Evolutionary conservation across 192 early-diverging fungal genomes (phyloP).

Genomic region (Backusella psychrophila): DNA sequence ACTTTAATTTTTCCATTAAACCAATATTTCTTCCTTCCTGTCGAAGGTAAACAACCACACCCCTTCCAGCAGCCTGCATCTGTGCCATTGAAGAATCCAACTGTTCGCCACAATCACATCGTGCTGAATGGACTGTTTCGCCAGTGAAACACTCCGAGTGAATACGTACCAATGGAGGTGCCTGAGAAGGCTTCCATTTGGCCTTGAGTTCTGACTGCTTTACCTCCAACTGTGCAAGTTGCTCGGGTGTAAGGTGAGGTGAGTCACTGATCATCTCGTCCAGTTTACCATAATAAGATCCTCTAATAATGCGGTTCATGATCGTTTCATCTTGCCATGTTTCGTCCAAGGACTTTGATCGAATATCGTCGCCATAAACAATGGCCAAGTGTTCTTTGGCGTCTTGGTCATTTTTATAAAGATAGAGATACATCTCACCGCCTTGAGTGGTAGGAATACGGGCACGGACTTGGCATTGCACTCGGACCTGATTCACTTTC

Average conservation of each 20-base stretch:
- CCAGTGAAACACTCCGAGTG: constrained; percentile 98
- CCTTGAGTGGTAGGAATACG: constrained; percentile 76
- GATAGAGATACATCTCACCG: constrained; percentile 77
- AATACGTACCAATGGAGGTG: constrained; percentile 79
- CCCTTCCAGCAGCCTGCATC: constrained; percentile 80
- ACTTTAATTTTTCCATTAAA: constrained; percentile 88
- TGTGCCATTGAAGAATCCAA: constrained; percentile 87
- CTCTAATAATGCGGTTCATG: constrained; percentile 75
- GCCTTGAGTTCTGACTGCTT: constrained; percentile 25
- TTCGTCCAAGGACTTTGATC: constrained; percentile 64
- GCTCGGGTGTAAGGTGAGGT: constrained; percentile 9
- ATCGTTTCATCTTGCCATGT: constrained; percentile 68
- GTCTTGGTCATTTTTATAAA: constrained; percentile 85
- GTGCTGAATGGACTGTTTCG: constrained; percentile 84
- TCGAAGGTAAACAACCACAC: constrained; percentile 91
- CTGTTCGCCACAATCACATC: constrained; percentile 97
- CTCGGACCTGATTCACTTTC: constrained; percentile 14
- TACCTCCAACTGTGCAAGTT: constrained; percentile 20
- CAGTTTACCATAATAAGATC: constrained; percentile 65
- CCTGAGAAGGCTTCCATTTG: constrained; percentile 14
- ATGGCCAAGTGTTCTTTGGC: constrained; percentile 92
- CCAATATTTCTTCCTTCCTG: constrained; percentile 98
- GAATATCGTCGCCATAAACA: constrained; percentile 86
- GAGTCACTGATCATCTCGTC: constrained; percentile 39
- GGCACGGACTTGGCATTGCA: constrained; percentile 65